Evolutionary conservation across 129 eudicot species (phyloP).

Genomic region (Helianthus tuberosus): DNA sequence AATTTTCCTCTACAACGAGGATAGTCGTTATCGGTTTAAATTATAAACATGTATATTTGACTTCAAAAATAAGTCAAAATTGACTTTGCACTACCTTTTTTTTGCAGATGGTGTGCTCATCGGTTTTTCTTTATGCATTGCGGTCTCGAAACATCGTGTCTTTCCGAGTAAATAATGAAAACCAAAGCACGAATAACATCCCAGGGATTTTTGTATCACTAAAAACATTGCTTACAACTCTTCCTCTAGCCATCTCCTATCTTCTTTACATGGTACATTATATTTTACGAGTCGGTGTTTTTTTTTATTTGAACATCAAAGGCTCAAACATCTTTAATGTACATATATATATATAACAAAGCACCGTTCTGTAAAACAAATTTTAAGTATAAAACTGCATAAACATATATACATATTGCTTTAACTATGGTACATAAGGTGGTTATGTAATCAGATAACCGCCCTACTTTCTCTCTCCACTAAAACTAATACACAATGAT

Average conservation of each 20-base stretch:
- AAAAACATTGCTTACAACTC: slow-evolving; percentile 40
- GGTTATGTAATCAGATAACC: too few species aligned
- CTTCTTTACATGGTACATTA: slow-evolving; percentile 51
- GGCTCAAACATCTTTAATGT: too few species aligned
- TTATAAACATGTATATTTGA: not conserved
- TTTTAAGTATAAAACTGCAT: too few species aligned
- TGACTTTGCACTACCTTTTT: not conserved
- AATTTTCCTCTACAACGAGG: too few species aligned
- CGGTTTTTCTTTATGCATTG: slow-evolving; percentile 42
- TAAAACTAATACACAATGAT: too few species aligned
- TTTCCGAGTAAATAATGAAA: slow-evolving; percentile 33
- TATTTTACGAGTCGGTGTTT: not conserved
- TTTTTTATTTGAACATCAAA: too few species aligned
- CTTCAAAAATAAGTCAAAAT: not conserved
- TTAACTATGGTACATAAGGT: too few species aligned
- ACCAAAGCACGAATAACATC: slow-evolving; percentile 18
- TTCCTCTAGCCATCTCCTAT: slow-evolving; percentile 49
- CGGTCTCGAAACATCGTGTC: slow-evolving; percentile 44
- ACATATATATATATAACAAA: too few species aligned
- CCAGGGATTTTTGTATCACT: slow-evolving; percentile 30
- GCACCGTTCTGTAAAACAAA: too few species aligned
- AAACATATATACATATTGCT: too few species aligned
- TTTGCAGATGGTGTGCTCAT: slow-evolving; percentile 50
- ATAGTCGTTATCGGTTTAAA: not conserved
- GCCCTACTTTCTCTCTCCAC: too few species aligned